Conservation (phyloP, 495 filamentous ascomycete genomes). For the Aspergillus homomorphus region DNA sequence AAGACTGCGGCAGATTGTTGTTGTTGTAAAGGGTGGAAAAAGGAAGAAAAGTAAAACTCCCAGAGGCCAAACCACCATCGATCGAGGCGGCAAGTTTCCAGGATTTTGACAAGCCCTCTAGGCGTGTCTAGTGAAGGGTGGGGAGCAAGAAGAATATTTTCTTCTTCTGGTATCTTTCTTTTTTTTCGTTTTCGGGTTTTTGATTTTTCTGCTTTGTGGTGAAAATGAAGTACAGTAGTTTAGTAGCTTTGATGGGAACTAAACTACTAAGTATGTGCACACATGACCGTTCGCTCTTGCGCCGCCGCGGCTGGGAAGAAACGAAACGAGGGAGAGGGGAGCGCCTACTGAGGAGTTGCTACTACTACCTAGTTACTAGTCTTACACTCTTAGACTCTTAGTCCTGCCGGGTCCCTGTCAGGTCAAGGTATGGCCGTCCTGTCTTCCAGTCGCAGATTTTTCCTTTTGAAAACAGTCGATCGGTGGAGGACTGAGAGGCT, state of each 20-base stretch:
- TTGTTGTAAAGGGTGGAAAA: constrained; percentile 7
- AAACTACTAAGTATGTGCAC: constrained; percentile 25
- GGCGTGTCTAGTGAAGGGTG: not conserved
- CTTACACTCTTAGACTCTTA: too few species aligned
- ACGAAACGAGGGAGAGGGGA: constrained; percentile 20
- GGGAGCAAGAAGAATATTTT: constrained; percentile 5
- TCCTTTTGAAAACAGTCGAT: not conserved
- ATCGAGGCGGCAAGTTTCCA: constrained; percentile 17
- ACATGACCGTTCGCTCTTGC: constrained; percentile 36
- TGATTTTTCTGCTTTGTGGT: constrained; percentile 21
- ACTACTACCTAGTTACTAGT: constrained; percentile 1
- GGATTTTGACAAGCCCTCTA: constrained; percentile 1
- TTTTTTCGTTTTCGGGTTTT: constrained; percentile 2
- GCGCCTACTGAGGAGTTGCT: constrained; percentile 24
- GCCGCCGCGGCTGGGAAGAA: constrained; percentile 13
- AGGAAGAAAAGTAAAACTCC: not conserved
- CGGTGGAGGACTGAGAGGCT: too few species aligned
- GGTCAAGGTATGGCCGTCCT: constrained; percentile 2
- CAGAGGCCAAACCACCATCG: constrained; percentile 2
- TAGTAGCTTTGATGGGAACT: constrained; percentile 16
- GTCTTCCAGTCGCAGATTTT: not conserved
- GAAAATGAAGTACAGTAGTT: too few species aligned
- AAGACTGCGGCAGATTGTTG: constrained; percentile 5
- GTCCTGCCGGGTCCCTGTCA: constrained; percentile 14
- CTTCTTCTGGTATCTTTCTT: constrained; percentile 9